These are phyloP conservation scores for Pulveroboletus sp. DNA, from an alignment of 768 basidiomycete genomes.

Conservation along the genomic window DNA sequence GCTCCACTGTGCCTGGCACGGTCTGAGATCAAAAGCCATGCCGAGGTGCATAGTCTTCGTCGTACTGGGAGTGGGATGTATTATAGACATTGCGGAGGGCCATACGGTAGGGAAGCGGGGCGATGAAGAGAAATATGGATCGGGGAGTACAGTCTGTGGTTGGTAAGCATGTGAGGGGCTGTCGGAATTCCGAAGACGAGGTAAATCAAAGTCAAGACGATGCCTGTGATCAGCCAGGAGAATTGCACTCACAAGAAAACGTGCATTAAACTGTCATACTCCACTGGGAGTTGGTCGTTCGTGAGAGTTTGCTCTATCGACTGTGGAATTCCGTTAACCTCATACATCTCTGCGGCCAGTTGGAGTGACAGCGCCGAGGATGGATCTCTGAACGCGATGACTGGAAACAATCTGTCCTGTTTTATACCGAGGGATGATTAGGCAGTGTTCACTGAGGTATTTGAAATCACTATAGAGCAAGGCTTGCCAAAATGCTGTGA, in stretches of 20 bases:
- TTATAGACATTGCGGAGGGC: background rate
- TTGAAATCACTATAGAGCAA: too few species aligned
- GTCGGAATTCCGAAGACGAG: background rate
- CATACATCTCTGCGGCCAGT: background rate
- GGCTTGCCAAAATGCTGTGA: too few species aligned
- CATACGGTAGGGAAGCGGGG: background rate
- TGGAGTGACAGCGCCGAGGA: background rate
- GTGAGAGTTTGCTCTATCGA: background rate
- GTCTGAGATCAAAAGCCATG: background rate
- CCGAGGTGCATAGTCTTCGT: background rate
- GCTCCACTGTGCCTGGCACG: background rate
- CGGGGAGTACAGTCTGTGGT: background rate
- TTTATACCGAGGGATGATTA: background rate
- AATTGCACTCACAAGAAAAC: background rate
- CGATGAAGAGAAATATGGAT: background rate
- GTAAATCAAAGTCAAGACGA: slow-evolving; percentile 1
- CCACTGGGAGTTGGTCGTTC: background rate
- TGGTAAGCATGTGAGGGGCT: background rate
- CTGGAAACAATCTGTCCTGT: background rate
- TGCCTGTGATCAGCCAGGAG: background rate
- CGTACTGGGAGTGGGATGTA: background rate
- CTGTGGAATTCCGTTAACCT: background rate
- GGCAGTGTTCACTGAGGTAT: too few species aligned
- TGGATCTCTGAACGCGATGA: background rate
- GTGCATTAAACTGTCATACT: background rate